Evolutionary conservation across 2,329 filamentous ascomycete genomes (phyloP), one percentile per base, ranked within the genome.

Genomic region (Colletotrichum sp.): DNA sequence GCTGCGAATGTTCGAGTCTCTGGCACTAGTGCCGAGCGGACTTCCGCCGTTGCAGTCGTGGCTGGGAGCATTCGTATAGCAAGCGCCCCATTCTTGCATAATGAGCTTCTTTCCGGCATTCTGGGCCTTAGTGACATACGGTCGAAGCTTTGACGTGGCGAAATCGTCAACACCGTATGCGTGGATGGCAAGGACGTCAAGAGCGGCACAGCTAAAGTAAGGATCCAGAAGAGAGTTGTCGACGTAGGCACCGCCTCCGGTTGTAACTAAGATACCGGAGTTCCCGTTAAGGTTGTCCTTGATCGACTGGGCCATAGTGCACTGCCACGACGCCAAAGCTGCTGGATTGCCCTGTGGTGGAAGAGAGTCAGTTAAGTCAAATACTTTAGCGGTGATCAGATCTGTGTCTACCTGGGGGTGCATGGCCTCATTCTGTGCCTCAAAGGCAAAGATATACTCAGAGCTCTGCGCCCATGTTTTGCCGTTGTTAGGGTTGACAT

Each of bases 101-200:
- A 84, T 81, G n/a, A 83, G 80, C 65, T 81, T 83, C 75, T 84
- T 83, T 21, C 80, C 80, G 3, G 77, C 75, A 10, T 77, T 65
- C 48, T 80, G 74, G 3, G 82, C 82, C 43, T 78, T 79, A 4
- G 68, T 24, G 2, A 83, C 81, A 34, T 80, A 82, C 3, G 78
- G 77, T 12, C 73, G 32, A 3, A 83, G 76, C 4, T 72, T 72
- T 8, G 75, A 69, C 3, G 80, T 80, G 2, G 72, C 73, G 30
- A 82, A 79, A 68, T 83, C 82, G 9, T 74, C 78, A 4, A 43
- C 65, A 2, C 81, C 81, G 43, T 82, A 82, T 1, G 81, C 81
- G 67, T 82, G 81, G 71, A 81, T 81, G 8, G 74, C 77, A 9
- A 78, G 60, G 0, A 78, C 71, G 28, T 78, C 77, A 1, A 78